phyloP scores from a whole-genome alignment of 2,329 filamentous ascomycete genomes.

The Lachnellula suecica region DNA sequence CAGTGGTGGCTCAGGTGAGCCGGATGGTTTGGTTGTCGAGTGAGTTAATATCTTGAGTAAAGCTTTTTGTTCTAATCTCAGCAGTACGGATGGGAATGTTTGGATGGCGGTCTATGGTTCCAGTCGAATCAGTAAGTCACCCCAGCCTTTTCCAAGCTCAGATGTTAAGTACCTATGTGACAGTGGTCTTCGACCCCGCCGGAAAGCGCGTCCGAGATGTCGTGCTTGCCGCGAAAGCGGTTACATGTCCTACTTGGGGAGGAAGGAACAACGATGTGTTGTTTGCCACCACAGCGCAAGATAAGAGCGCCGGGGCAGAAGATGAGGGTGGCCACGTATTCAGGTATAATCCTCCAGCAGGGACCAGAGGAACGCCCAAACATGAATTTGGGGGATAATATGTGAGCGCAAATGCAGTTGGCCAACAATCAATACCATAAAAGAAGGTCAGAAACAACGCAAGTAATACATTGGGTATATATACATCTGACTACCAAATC shows the following conservation, averaged over 20 bases:
- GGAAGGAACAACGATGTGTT: conserved; percentile 33
- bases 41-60: conserved; percentile 17
- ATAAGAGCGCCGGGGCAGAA: conserved; percentile 17
- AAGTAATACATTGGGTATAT: neutral
- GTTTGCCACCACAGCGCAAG: conserved; percentile 29
- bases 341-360: conserved; percentile 19
- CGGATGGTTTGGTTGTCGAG: conserved; percentile 38
- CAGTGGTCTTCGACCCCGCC: conserved; percentile 32
- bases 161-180: neutral
- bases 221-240: conserved; percentile 30
- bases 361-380: conserved; percentile 30
- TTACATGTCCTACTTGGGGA: conserved; percentile 36
- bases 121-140: conserved; percentile 24
- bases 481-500: conserved; percentile 70
- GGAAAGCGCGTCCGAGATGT: conserved; percentile 34
- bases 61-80: neutral
- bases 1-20: conserved; percentile 23
- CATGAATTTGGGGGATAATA: conserved; percentile 35
- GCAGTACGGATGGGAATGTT: conserved; percentile 34
- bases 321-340: conserved; percentile 38
- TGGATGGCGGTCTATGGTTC: conserved; percentile 36
- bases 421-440: too few relatives aligned
- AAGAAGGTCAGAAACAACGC: neutral
- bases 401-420: too few relatives aligned
- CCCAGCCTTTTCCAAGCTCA: neutral